phyloP scores from a whole-genome alignment of 176 grass and related monocot species.

The Bromus sterilis region DNA sequence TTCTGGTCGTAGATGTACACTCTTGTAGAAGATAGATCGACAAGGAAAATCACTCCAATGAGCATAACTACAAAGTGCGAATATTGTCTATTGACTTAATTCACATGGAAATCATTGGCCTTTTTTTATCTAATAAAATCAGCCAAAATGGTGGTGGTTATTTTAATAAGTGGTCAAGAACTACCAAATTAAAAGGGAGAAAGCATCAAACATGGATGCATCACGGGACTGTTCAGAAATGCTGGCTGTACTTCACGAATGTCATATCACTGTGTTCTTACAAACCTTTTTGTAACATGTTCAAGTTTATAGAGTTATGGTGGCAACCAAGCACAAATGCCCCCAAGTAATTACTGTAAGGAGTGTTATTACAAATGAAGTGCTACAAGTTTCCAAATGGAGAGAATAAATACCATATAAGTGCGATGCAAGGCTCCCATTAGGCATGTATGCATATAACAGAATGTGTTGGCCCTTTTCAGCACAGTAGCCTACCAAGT shows the following conservation, averaged over 20 bases:
- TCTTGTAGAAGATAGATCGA: not conserved
- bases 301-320: not conserved
- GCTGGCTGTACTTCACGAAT: not conserved
- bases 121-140: constrained; percentile 5
- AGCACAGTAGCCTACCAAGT: constrained; percentile 96
- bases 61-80: not conserved
- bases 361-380: not conserved
- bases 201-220: not conserved
- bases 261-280: not conserved
- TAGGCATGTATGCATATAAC: constrained; percentile 96
- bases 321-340: not conserved
- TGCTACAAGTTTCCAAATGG: not conserved
- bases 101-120: not conserved
- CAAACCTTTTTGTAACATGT: not conserved
- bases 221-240: not conserved
- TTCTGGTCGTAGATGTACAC: not conserved
- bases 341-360: not conserved
- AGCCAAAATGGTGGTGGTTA: not conserved
- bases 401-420: constrained; percentile 72
- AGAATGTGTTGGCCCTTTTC: constrained; percentile 90
- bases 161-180: not conserved
- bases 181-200: constrained; percentile 8
- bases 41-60: not conserved
- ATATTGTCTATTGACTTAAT: not conserved
- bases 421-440: constrained; percentile 86